Conservation (phyloP, 2,329 filamentous ascomycete genomes). For the Phyllosticta capitalensis region DNA sequence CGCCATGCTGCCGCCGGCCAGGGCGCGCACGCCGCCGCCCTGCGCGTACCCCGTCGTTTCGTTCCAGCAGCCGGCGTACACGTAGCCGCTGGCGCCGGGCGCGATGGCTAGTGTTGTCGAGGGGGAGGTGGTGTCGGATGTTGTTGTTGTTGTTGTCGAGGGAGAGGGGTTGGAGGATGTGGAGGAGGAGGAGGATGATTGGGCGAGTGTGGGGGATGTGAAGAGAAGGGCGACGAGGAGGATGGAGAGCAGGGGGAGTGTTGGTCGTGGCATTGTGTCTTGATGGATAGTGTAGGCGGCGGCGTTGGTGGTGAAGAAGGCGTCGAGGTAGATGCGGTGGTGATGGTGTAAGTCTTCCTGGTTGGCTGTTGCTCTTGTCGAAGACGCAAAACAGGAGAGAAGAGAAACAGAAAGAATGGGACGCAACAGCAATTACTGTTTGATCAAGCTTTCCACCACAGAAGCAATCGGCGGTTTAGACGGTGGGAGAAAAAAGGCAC, state of each 20-base stretch:
- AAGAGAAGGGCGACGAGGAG: not conserved
- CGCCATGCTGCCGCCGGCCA: slow-evolving; percentile 4
- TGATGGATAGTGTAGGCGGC: too few relatives aligned
- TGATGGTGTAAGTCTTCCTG: too few relatives aligned
- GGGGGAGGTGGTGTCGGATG: not conserved
- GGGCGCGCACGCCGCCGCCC: slow-evolving; percentile 3
- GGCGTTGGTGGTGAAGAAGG: too few relatives aligned
- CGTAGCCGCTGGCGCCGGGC: not conserved
- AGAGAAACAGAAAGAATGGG: too few relatives aligned
- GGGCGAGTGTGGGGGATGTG: not conserved
- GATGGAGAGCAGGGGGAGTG: not conserved
- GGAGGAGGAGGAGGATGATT: not conserved
- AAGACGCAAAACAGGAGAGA: too few relatives aligned
- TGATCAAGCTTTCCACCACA: too few relatives aligned
- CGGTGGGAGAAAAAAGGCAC: too few relatives aligned
- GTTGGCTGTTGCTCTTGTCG: too few relatives aligned
- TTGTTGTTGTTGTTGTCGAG: not conserved
- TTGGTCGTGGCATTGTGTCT: too few relatives aligned
- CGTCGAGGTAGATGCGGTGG: too few relatives aligned
- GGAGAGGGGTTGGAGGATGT: not conserved
- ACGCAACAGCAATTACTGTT: too few relatives aligned
- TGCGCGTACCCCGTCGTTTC: slow-evolving; percentile 3
- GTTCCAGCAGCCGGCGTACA: slow-evolving; percentile 9
- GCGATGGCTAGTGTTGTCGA: slow-evolving; percentile 3
- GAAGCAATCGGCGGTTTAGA: too few relatives aligned